Evolutionary conservation across 208 protist genomes (phyloP).

Genomic region (Crithidia sp.): DNA sequence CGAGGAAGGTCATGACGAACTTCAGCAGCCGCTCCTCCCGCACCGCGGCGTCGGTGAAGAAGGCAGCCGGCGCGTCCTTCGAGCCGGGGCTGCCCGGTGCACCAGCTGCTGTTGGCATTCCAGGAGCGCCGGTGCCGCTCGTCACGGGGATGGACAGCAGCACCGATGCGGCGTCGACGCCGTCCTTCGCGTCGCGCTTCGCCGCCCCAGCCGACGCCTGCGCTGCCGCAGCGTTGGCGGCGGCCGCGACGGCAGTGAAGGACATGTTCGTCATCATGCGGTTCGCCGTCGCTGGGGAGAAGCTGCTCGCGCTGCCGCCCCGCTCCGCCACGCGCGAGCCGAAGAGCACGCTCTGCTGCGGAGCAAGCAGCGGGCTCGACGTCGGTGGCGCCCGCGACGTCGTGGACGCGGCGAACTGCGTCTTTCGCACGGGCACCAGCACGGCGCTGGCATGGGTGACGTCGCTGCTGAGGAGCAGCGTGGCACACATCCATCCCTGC

Average conservation of each 20-base stretch:
- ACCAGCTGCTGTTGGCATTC: background rate
- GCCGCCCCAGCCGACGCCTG: background rate
- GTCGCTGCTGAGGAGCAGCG: constrained; percentile 52
- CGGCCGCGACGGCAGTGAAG: constrained; percentile 19
- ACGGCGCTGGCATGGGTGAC: constrained; percentile 34
- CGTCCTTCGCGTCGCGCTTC: background rate
- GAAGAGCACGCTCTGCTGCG: constrained; percentile 25
- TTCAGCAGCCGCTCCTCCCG: constrained; percentile 39
- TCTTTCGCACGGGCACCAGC: constrained; percentile 21
- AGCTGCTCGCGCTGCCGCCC: constrained; percentile 2
- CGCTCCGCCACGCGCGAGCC: constrained; percentile 16
- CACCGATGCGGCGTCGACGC: constrained; percentile 13
- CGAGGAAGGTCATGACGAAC: constrained; percentile 47
- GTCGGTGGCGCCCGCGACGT: background rate
- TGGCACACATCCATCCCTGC: constrained; percentile 73
- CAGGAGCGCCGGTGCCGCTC: background rate
- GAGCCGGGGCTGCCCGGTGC: background rate
- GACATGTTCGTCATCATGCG: constrained; percentile 18
- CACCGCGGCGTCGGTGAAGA: constrained; percentile 28
- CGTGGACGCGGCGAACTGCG: constrained; percentile 6
- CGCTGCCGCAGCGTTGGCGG: constrained; percentile 12
- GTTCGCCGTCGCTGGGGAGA: constrained; percentile 11
- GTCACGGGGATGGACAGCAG: constrained; percentile 31
- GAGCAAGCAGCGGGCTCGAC: constrained; percentile 18
- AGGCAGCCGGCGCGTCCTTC: background rate